phyloP scores from a whole-genome alignment of 192 early-diverging fungal species.

The Mortierella claussenii region DNA sequence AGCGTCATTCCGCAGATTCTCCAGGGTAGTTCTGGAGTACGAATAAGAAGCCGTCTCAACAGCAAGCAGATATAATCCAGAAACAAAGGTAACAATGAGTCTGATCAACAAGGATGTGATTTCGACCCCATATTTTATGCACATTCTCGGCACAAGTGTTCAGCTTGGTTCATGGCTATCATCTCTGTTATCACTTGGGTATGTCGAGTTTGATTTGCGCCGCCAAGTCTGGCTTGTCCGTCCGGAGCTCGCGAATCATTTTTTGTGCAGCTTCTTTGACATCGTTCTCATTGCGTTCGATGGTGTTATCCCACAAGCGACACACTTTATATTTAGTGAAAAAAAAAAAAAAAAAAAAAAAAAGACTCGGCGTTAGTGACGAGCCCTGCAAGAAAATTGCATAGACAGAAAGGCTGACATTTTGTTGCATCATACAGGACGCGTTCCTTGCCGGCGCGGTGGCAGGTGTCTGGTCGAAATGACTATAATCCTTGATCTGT shows the following conservation, averaged over 20 bases:
- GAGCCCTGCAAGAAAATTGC: neutral
- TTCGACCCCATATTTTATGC: too few species aligned
- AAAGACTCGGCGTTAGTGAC: neutral
- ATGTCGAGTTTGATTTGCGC: conserved; percentile 29
- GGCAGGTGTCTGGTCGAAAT: conserved; percentile 57
- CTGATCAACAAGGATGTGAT: too few species aligned
- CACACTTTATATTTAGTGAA: conserved; percentile 33
- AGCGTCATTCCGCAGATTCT: too few species aligned
- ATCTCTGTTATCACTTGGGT: conserved; percentile 15
- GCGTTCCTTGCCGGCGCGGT: neutral
- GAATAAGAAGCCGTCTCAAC: too few species aligned
- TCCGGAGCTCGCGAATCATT: conserved; percentile 13
- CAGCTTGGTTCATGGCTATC: too few species aligned
- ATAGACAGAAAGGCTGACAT: neutral
- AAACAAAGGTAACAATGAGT: too few species aligned
- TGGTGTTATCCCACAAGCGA: conserved; percentile 61
- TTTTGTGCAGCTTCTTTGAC: conserved; percentile 56
- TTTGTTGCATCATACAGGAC: conserved; percentile 2
- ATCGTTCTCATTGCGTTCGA: conserved; percentile 55
- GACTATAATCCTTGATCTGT: conserved; percentile 63
- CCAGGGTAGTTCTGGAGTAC: too few species aligned
- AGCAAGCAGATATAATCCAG: too few species aligned
- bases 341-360: neutral
- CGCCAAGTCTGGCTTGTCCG: conserved; percentile 18
- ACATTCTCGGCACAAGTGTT: too few species aligned